A percentile compares a stretch with the other conserved stretches of the same genome.
phyloP scores from a whole-genome alignment of 108 stramenopile genomes.

The Skeletonema marinoi region DNA sequence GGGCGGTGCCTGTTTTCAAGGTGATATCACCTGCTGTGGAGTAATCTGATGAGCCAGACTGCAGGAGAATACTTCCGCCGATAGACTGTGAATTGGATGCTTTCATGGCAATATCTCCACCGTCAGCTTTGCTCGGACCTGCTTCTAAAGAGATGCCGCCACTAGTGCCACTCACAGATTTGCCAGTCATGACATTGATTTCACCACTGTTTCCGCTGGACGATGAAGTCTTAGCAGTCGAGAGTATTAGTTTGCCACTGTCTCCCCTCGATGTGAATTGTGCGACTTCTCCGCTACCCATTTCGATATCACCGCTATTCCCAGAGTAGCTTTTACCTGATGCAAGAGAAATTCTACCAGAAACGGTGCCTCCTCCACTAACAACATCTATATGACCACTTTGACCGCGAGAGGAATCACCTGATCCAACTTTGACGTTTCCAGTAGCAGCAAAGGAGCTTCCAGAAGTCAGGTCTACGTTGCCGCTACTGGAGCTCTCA shows the following conservation, averaged over 20 bases:
- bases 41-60: conserved; percentile 17
- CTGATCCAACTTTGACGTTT: conserved; percentile 20
- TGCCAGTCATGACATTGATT: conserved; percentile 15
- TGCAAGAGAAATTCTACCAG: conserved; percentile 20
- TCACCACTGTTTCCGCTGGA: conserved; percentile 11
- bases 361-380: neutral
- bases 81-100: neutral
- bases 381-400: neutral
- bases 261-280: neutral
- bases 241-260: conserved; percentile 5
- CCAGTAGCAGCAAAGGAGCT: conserved; percentile 6
- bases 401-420: neutral
- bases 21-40: conserved; percentile 24
- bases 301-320: conserved; percentile 25
- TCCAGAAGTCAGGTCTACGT: conserved; percentile 12
- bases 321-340: conserved; percentile 13
- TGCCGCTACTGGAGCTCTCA: neutral
- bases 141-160: conserved; percentile 6
- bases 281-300: conserved; percentile 4
- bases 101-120: conserved; percentile 5
- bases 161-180: conserved; percentile 1
- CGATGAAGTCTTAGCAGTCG: neutral
- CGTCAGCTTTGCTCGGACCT: neutral
- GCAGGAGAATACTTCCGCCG: conserved; percentile 18
- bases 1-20: conserved; percentile 16